Base-by-base conservation (phyloP, 202 grass and related monocot species). In the Sporobolus alterniflorus region DNA sequence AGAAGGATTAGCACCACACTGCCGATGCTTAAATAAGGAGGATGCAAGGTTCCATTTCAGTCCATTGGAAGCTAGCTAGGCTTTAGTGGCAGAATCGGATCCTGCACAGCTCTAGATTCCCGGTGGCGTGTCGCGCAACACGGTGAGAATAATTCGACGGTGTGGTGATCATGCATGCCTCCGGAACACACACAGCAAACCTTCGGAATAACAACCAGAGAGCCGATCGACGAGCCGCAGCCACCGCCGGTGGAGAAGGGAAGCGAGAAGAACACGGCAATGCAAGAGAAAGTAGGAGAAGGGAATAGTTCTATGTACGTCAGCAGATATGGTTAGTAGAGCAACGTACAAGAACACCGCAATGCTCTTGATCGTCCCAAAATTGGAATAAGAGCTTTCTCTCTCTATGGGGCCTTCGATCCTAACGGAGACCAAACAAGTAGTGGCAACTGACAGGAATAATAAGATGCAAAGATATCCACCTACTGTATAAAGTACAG, bases 351-450 rank as follows among this genome's bases (percentile, higher is more conserved):
- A 69, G n/a, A n/a, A n/a, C n/a, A n/a, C n/a, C n/a, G n/a, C n/a
- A 48, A 30, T 34, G 30, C 10, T 86, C 49, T 17, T 56, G 51
- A 78, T 56, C 69, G 73, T 83, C 74, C 54, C 88, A 83, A n/a
- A n/a, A 90, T 79, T 79, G 88, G 83, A 86, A 90, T 86, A 73
- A 74, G 74, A 63, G 17, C 24, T 77, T n/a, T n/a, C 64, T 81
- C 49, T 46, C 40, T 28, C 3, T 39, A 33, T 60, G 79, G 81
- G 87, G 55, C 34, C 71, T 71, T 6, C 4, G 36, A 39, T n/a
- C 76, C 81, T 70, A 52, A 76, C 75, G 63, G 70, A 67, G 67
- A 54, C 34, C 77, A 80, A 78, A 72, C 88, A 83, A 41, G 21
- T 42, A 41, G 21, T 52, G 49, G 56, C 69, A 54, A 42, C 32